Evolutionary conservation across 495 filamentous ascomycete genomes (phyloP).

Genomic region (Cladorrhinum samala): DNA sequence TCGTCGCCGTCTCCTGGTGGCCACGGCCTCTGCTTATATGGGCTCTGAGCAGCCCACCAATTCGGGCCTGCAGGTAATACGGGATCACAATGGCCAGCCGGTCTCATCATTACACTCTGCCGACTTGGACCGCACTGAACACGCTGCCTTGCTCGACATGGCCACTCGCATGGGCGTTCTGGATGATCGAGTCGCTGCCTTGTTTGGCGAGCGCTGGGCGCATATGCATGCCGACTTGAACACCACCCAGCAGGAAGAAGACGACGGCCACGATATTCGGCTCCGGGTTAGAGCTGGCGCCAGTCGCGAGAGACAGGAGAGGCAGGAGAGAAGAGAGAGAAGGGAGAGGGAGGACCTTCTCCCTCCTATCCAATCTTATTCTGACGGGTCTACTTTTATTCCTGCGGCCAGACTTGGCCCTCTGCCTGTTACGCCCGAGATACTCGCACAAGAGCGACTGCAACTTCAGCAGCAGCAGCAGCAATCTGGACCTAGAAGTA

Average conservation of each 20-base stretch:
- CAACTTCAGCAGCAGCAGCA: no score
- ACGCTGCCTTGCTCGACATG: slow-evolving; percentile 15
- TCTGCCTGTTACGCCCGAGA: no score
- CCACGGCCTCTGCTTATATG: slow-evolving; percentile 19
- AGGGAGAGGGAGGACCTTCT: no score
- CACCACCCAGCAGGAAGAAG: slow-evolving; percentile 10
- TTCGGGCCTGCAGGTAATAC: no score
- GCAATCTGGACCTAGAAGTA: no score
- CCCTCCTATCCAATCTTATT: no score
- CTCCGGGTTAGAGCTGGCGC: slow-evolving; percentile 15
- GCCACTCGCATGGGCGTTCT: slow-evolving; percentile 13
- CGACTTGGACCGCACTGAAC: slow-evolving; percentile 1
- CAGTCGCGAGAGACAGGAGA: not conserved
- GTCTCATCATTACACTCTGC: not conserved
- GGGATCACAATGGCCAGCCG: no score
- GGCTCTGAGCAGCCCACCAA: not conserved
- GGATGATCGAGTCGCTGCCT: slow-evolving; percentile 22
- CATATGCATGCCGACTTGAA: slow-evolving; percentile 19
- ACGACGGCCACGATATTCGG: slow-evolving; percentile 3
- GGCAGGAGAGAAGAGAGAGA: not conserved
- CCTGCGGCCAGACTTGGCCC: no score
- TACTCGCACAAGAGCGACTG: no score
- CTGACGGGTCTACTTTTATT: no score
- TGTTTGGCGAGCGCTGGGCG: slow-evolving; percentile 29
- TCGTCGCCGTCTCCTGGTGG: slow-evolving; percentile 20